A percentile compares a stretch with the other conserved stretches of the same genome.
These are phyloP conservation scores for Botryotinia globosa DNA, from an alignment of 2,329 filamentous ascomycete genomes.

Conservation along the genomic window DNA sequence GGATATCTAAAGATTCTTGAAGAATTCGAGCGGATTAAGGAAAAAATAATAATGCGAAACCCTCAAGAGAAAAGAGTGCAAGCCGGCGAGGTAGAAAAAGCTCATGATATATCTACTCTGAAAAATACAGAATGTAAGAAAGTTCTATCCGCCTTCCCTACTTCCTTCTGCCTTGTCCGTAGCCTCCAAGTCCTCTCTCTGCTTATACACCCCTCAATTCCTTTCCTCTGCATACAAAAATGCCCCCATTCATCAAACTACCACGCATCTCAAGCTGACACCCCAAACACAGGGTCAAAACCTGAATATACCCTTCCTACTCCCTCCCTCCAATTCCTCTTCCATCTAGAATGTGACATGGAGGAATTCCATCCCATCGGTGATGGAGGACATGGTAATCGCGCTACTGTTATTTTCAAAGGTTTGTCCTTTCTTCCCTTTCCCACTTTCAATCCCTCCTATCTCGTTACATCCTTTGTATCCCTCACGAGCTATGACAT, in stretches of 20 bases:
- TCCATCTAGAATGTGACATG: constrained; percentile 10
- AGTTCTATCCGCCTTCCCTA: no score
- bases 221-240: no score
- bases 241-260: no score
- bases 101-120: constrained; percentile 2
- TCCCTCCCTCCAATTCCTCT: background rate
- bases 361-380: background rate
- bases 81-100: constrained; percentile 6
- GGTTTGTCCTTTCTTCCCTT: background rate
- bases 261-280: no score
- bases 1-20: background rate
- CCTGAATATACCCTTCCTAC: background rate
- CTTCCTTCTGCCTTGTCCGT: no score
- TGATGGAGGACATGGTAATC: constrained; percentile 5
- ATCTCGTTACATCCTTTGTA: background rate
- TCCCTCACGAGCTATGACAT: background rate
- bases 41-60: background rate
- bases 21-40: background rate
- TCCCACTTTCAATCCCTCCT: background rate
- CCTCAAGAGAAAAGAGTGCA: background rate
- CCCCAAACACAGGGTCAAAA: background rate
- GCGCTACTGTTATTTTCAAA: background rate
- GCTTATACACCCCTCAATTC: no score
- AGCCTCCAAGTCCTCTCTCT: no score
- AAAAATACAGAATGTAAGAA: constrained; percentile 5